Evolutionary conservation across 805 yeast genomes (phyloP).

Genomic region (Schwanniomyces pseudopolymorphus): DNA sequence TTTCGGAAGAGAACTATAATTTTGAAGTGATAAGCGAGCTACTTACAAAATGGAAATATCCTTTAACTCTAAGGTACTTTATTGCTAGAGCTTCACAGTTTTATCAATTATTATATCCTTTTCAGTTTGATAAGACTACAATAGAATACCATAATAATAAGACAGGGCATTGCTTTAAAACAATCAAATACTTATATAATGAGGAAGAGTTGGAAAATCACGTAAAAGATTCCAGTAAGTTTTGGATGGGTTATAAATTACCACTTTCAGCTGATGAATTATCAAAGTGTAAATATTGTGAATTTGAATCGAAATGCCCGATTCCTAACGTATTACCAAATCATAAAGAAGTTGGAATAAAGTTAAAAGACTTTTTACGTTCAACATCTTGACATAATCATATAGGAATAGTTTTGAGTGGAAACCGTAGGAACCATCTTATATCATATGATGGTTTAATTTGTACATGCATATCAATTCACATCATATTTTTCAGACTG

Average conservation of each 20-base stretch:
- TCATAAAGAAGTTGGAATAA: constrained; percentile 4
- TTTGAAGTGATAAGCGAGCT: constrained; percentile 25
- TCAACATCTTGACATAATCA: neutral
- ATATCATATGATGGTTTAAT: too few relatives aligned
- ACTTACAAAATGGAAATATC: constrained; percentile 46
- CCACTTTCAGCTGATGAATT: constrained; percentile 46
- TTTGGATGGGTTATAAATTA: constrained; percentile 60
- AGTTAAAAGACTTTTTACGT: constrained; percentile 8
- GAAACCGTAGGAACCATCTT: too few relatives aligned
- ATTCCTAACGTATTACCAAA: constrained; percentile 16
- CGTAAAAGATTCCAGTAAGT: constrained; percentile 34
- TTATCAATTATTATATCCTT: constrained; percentile 30
- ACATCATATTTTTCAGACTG: too few relatives aligned
- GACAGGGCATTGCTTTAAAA: constrained; percentile 36
- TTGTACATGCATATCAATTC: too few relatives aligned
- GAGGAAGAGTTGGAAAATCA: constrained; percentile 23
- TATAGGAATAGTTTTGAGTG: too few relatives aligned
- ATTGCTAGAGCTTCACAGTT: constrained; percentile 56
- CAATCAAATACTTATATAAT: constrained; percentile 39
- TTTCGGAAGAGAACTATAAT: constrained; percentile 17
- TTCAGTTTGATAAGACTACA: constrained; percentile 39
- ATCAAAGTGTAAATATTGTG: constrained; percentile 55
- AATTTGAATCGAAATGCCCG: constrained; percentile 36
- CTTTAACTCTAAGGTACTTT: constrained; percentile 57
- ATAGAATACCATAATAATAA: constrained; percentile 51